These are phyloP conservation scores for Arthroderma uncinatum DNA, from an alignment of 2,329 filamentous ascomycete species.

Conservation along the genomic window DNA sequence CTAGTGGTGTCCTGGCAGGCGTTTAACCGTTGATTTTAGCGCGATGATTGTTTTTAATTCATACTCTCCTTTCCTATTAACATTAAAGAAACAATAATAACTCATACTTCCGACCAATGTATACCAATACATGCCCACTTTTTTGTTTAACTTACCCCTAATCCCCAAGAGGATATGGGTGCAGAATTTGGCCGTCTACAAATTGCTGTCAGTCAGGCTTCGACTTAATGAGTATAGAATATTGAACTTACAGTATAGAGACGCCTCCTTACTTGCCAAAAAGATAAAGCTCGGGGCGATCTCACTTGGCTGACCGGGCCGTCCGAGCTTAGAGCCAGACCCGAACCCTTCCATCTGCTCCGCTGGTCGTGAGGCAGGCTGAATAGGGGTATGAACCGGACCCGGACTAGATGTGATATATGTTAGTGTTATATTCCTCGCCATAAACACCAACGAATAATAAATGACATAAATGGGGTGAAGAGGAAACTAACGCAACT, in stretches of 20 bases:
- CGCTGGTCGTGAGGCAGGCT: conserved; percentile 26
- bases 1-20: background rate
- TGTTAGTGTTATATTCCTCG: too few relatives aligned
- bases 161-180: conserved; percentile 28
- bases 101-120: background rate
- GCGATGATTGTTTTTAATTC: background rate
- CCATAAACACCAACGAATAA: too few relatives aligned
- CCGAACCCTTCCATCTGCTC: conserved; percentile 29
- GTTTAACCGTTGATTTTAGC: background rate
- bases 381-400: conserved; percentile 26
- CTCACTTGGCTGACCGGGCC: conserved; percentile 31
- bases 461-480: too few relatives aligned
- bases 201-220: background rate
- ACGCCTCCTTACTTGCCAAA: conserved; percentile 26
- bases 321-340: conserved; percentile 21
- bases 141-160: conserved; percentile 10
- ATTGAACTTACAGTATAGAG: conserved; percentile 26
- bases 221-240: background rate
- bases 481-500: conserved; percentile 27
- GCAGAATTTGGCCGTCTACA: conserved; percentile 27
- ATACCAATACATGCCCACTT: background rate
- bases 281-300: conserved; percentile 33
- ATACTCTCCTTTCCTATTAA: background rate
- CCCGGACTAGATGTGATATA: conserved; percentile 20
- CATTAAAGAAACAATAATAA: conserved; percentile 20